Evolutionary conservation across 2,329 filamentous ascomycete genomes (phyloP).

Genomic region (Fusarium sp.): DNA sequence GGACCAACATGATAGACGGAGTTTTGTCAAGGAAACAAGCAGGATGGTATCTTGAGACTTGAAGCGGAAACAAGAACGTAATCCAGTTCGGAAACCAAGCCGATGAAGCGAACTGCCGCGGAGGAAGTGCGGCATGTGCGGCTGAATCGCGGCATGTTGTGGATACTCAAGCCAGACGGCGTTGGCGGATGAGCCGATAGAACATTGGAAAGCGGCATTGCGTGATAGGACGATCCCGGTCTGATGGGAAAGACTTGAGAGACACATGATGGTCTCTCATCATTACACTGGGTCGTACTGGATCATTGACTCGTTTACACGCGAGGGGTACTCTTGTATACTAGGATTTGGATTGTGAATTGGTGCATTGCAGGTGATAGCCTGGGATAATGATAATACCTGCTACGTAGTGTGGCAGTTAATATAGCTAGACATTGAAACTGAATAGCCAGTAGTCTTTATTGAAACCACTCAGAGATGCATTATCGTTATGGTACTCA

Average conservation of each 20-base stretch:
- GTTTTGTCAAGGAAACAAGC: conserved; percentile 19
- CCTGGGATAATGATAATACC: conserved; percentile 39
- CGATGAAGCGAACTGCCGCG: conserved; percentile 37
- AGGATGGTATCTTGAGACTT: conserved; percentile 3
- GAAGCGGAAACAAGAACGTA: conserved; percentile 25
- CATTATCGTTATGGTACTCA: not conserved
- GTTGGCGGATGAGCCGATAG: conserved; percentile 37
- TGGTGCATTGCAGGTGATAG: conserved; percentile 18
- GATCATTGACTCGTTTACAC: conserved; percentile 10
- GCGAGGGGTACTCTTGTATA: conserved; percentile 19
- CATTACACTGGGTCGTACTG: conserved; percentile 20
- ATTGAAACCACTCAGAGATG: not conserved
- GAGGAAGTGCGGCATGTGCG: conserved; percentile 44
- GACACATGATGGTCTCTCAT: conserved; percentile 19
- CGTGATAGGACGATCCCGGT: conserved; percentile 43
- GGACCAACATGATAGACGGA: conserved; percentile 34
- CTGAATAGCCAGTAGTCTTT: not conserved
- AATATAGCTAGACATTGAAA: conserved; percentile 29
- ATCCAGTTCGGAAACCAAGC: conserved; percentile 31
- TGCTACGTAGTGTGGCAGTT: conserved; percentile 20
- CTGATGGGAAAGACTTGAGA: conserved; percentile 28
- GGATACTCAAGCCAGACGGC: conserved; percentile 24
- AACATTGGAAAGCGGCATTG: conserved; percentile 39
- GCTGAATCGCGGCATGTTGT: conserved; percentile 45
- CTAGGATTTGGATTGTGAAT: conserved; percentile 24